Evolutionary conservation across 805 yeast genomes (phyloP).

Genomic region (Schizosaccharomyces cryophilus): DNA sequence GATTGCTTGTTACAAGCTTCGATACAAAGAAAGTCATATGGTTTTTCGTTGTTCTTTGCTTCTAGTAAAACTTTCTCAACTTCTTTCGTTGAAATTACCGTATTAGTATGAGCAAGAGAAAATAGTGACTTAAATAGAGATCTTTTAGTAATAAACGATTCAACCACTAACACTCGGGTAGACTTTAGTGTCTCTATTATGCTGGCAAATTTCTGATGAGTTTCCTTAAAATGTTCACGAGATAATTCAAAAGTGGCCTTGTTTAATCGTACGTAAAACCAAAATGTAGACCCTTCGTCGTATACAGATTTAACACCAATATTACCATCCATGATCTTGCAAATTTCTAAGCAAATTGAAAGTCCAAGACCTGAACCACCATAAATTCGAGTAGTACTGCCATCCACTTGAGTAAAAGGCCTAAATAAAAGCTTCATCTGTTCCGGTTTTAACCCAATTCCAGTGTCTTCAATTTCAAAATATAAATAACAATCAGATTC

Average conservation of each 20-base stretch:
- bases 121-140: not conserved
- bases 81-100: not conserved
- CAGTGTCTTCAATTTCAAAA: conserved; percentile 23
- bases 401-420: conserved; percentile 33
- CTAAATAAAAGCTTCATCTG: conserved; percentile 24
- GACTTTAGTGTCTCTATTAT: not conserved
- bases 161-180: not conserved
- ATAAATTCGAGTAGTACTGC: conserved; percentile 24
- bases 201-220: not conserved
- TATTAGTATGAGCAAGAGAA: not conserved
- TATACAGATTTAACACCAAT: conserved; percentile 23
- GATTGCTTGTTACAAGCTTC: not conserved
- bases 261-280: not conserved
- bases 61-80: not conserved
- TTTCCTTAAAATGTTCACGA: not conserved
- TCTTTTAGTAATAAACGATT: not conserved
- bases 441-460: conserved; percentile 27
- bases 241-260: not conserved
- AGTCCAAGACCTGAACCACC: conserved; percentile 32
- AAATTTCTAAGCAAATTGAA: conserved; percentile 24
- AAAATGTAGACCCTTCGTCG: conserved; percentile 17
- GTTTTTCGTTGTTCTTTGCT: not conserved
- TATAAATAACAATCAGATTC: conserved; percentile 11
- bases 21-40: not conserved
- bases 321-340: conserved; percentile 26